phyloP scores from a whole-genome alignment of 495 filamentous ascomycete species.

The Staphylotrichum longicolle region DNA sequence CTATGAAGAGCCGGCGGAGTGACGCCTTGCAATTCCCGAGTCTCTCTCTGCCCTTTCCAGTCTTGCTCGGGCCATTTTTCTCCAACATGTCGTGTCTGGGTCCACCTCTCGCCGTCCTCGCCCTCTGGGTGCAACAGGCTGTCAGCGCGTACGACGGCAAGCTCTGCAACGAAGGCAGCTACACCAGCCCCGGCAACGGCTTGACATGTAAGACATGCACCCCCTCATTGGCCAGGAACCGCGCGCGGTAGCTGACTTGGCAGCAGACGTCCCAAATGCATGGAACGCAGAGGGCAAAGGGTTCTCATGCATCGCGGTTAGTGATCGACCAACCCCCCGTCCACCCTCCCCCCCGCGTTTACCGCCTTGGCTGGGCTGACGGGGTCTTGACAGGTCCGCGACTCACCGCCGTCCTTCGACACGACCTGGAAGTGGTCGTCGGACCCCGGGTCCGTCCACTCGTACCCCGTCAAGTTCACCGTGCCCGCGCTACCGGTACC shows the following conservation, averaged over 20 bases:
- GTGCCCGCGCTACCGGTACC: conserved; percentile 23
- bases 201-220: conserved; percentile 27
- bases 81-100: conserved; percentile 13
- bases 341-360: not conserved
- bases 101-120: conserved; percentile 2
- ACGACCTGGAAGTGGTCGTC: conserved; percentile 33
- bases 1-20: conserved; percentile 6
- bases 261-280: conserved; percentile 28
- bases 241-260: conserved; percentile 3
- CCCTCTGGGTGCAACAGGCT: conserved; percentile 22
- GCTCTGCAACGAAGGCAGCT: conserved; percentile 27
- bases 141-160: conserved; percentile 25
- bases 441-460: conserved; percentile 28
- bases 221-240: not conserved
- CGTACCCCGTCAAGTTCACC: conserved; percentile 36
- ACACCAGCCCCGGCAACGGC: conserved; percentile 25
- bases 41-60: not conserved
- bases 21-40: conserved; percentile 10
- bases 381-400: conserved; percentile 24
- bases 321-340: conserved; percentile 13
- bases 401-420: conserved; percentile 33
- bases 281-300: conserved; percentile 33
- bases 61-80: not conserved
- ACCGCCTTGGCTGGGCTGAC: conserved; percentile 12
- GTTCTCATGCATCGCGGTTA: conserved; percentile 32